phyloP scores from a whole-genome alignment of 345 rosid genomes.

The Eucalyptus pauciflora region DNA sequence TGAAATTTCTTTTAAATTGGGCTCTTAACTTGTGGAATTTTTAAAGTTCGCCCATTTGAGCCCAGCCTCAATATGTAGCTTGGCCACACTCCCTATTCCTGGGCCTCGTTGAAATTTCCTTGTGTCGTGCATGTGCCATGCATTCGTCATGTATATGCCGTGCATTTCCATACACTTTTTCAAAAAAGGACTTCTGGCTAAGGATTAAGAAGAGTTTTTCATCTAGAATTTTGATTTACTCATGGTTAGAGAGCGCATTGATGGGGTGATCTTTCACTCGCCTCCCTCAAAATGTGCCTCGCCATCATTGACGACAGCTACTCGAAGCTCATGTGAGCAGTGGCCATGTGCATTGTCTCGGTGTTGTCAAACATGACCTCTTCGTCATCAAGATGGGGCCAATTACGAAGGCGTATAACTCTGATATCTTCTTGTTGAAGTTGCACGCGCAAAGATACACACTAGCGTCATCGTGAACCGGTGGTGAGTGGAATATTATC shows the following conservation, averaged over 20 bases:
- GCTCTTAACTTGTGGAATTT: background rate
- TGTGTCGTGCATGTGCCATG: background rate
- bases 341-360: background rate
- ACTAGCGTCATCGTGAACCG: background rate
- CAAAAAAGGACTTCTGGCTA: background rate
- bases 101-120: background rate
- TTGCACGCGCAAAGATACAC: background rate
- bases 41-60: rapidly evolving
- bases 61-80: background rate
- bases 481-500: background rate
- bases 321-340: background rate
- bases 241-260: background rate
- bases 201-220: background rate
- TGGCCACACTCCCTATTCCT: background rate
- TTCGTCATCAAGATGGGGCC: too few relatives aligned
- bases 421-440: too few relatives aligned
- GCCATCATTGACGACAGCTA: background rate
- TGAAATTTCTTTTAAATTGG: background rate
- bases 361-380: too few relatives aligned
- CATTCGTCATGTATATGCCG: too few relatives aligned
- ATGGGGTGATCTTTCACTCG: background rate
- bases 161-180: too few relatives aligned
- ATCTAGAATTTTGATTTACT: background rate
- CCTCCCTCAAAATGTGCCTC: background rate
- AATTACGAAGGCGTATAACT: too few relatives aligned